Percentiles rank a stretch among this genome's conserved stretches.
Evolutionary conservation across 768 basidiomycete species (phyloP).

Genomic region (Psilocybe cubensis): DNA sequence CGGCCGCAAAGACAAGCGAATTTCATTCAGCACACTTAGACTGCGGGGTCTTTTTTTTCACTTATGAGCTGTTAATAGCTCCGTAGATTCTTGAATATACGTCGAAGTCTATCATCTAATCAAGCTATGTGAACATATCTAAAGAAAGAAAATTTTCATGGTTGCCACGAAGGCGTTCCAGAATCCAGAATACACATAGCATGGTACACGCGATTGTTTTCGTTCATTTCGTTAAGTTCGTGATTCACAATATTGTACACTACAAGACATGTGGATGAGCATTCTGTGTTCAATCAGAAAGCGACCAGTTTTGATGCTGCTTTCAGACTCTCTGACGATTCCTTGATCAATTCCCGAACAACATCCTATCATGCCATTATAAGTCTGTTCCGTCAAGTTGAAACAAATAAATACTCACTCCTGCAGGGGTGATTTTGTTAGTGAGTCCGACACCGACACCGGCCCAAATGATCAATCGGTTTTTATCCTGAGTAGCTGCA

Average conservation of each 20-base stretch:
- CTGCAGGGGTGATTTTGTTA: conserved; percentile 32
- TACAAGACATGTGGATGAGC: too few relatives aligned
- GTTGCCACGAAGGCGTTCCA: background rate
- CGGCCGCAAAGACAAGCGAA: background rate
- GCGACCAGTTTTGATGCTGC: background rate
- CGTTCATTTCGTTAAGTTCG: too few relatives aligned
- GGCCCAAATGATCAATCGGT: conserved; percentile 43
- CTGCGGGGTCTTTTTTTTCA: too few relatives aligned
- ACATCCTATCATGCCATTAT: background rate
- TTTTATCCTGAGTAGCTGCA: conserved; percentile 29
- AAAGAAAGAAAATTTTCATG: background rate
- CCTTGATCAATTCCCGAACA: background rate
- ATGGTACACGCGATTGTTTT: too few relatives aligned
- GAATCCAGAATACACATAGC: too few relatives aligned
- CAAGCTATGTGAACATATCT: background rate
- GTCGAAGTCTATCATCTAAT: background rate
- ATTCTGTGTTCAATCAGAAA: background rate
- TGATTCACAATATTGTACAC: too few relatives aligned
- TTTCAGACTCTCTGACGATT: background rate
- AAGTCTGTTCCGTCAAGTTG: too few relatives aligned
- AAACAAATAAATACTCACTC: conserved; percentile 19
- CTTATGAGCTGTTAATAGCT: background rate
- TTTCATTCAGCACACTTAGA: too few relatives aligned
- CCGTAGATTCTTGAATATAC: background rate
- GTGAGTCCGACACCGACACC: conserved; percentile 44